A percentile compares a stretch with the other conserved stretches of the same genome.
Evolutionary conservation across 768 basidiomycete genomes (phyloP).

Genomic region (Agrocybe pediades): DNA sequence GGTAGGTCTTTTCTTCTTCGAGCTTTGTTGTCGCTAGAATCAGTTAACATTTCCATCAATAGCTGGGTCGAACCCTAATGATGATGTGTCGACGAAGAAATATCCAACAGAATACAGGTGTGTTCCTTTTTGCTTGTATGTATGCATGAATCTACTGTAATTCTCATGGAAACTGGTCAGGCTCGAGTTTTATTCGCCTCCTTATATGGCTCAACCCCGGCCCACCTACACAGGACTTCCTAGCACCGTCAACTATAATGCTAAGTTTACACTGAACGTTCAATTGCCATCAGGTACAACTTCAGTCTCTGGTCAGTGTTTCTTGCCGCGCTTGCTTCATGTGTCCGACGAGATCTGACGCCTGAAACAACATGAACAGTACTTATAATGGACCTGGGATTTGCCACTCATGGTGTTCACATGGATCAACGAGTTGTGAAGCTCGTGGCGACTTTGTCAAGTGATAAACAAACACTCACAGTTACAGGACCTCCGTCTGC

Average conservation of each 20-base stretch:
- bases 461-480: background rate
- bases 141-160: no score
- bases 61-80: background rate
- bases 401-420: background rate
- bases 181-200: background rate
- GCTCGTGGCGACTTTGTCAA: background rate
- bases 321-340: no score
- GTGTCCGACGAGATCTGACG: background rate
- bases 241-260: background rate
- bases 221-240: background rate
- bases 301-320: background rate
- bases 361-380: background rate
- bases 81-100: background rate
- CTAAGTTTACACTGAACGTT: background rate
- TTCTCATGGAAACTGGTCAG: background rate
- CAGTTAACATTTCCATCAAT: no score
- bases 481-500: background rate
- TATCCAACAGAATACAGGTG: background rate
- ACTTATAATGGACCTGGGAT: background rate
- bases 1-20: background rate
- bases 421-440: background rate
- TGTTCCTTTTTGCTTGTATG: no score
- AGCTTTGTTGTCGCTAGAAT: background rate
- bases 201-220: background rate
- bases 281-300: background rate